Evolutionary conservation across 805 yeast genomes (phyloP).

Genomic region (Candida jianshihensis): DNA sequence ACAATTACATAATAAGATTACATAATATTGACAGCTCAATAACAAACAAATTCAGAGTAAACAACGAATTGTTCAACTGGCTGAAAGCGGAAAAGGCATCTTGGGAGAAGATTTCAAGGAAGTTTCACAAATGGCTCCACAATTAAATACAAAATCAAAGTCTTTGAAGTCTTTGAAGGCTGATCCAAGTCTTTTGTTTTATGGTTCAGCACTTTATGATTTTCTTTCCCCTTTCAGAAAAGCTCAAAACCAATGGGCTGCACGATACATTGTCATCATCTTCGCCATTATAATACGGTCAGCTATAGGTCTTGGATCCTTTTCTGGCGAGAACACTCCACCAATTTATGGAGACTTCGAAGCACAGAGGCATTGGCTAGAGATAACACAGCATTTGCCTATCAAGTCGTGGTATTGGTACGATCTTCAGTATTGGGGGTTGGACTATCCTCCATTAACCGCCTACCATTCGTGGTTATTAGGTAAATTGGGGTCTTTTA

Average conservation of each 20-base stretch:
- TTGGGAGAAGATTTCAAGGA: too few species aligned
- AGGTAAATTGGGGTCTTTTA: slow-evolving; percentile 63
- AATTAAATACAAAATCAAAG: background rate
- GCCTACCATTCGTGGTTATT: slow-evolving; percentile 84
- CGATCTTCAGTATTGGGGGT: slow-evolving; percentile 90
- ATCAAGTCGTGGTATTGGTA: slow-evolving; percentile 78
- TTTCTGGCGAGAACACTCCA: slow-evolving; percentile 61
- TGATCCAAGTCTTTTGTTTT: slow-evolving; percentile 24
- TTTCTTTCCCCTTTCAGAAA: slow-evolving; percentile 72
- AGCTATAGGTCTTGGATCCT: slow-evolving; percentile 85
- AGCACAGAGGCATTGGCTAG: slow-evolving; percentile 98
- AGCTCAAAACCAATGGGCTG: slow-evolving; percentile 88
- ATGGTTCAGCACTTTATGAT: slow-evolving; percentile 67
- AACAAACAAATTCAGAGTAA: too few species aligned
- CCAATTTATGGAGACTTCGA: slow-evolving; percentile 96
- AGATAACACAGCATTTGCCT: slow-evolving; percentile 73
- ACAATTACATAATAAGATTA: background rate
- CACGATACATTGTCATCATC: slow-evolving; percentile 65
- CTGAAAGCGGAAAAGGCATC: too few species aligned
- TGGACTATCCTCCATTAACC: slow-evolving; percentile 95
- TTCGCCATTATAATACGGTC: slow-evolving; percentile 71
- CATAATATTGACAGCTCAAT: background rate
- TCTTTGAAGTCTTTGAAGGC: background rate
- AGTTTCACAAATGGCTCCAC: background rate
- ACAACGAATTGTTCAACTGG: too few species aligned